Evolutionary conservation across 129 eudicot genomes (phyloP), one percentile per base, ranked within the genome.

Genomic region (Chrysanthemum makinoi): DNA sequence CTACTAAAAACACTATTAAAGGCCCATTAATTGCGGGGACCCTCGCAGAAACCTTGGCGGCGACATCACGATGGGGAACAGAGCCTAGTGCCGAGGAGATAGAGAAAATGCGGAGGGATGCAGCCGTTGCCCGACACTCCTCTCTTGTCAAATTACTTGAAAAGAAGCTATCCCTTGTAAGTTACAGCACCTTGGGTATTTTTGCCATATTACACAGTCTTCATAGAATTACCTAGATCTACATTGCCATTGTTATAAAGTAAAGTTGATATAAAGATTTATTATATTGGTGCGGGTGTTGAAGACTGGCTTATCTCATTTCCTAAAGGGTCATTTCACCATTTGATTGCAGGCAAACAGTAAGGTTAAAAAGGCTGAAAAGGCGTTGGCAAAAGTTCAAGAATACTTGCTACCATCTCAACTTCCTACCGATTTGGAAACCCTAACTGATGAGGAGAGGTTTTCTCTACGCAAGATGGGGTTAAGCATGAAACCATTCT

Each of bases 381-480:
- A 70, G 72, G 89, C 88, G 11, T 78, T 95, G 68, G 73, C 62
- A 49, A 90, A 88, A 74, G 89, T 95, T 70, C 96, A 84, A 72
- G 78, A 77, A 61, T 77, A 80, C 63, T 78, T 84, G 55, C 83
- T 72, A 70, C 97, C 97, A 14, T 64, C 87, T 33, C 76, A 88
- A 44, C 91, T 86, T 61, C 99, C 97, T 5, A 77, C 83, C 15
- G 99, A 95, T 80, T 76, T 84, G 62, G 99, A 95, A 80, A 87
- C 87, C 15, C 57, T 95, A 39, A 87, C 87, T 18, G 96, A 90
- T 35, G 97, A 88, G 77, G 99, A 95, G 80, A 81, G 97, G 73
- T 88, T 88, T 73, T 68, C 93, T 43, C 90, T 90, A 75, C 96
- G 96, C n/a, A 95, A 83, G 66, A 84, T 95, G 64, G 99, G 99